Percentiles rank a stretch among this genome's conserved stretches.
These are phyloP conservation scores for Fusarium ramigenum DNA, from an alignment of 2,329 filamentous ascomycete species.

Conservation along the genomic window DNA sequence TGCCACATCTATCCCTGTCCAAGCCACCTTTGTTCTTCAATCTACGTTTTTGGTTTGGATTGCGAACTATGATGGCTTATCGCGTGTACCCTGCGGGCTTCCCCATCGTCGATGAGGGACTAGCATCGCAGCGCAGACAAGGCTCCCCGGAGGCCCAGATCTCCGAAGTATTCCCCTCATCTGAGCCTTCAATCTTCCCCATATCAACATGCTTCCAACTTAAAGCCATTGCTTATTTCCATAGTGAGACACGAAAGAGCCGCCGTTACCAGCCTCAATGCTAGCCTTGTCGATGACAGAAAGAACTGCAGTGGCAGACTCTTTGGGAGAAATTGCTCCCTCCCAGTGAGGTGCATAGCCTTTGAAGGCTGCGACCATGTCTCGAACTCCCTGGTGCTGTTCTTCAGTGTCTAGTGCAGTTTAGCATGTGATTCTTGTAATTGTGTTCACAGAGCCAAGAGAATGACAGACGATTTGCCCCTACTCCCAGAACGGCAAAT, in stretches of 20 bases:
- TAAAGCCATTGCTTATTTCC: conserved; percentile 64
- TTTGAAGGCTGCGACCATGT: conserved; percentile 44
- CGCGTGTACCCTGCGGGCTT: neutral
- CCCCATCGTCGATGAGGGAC: too few species aligned
- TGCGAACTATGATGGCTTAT: neutral
- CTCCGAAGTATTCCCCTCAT: neutral
- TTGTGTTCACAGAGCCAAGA: neutral
- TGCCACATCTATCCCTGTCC: neutral
- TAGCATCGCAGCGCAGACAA: neutral
- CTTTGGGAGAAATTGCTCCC: conserved; percentile 46
- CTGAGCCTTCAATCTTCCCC: fast-evolving
- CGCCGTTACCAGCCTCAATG: conserved; percentile 57
- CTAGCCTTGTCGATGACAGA: conserved; percentile 45
- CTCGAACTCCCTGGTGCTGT: conserved; percentile 34
- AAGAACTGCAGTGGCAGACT: conserved; percentile 48
- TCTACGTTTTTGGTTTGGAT: neutral
- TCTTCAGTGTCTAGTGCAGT: conserved; percentile 35
- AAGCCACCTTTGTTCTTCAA: neutral
- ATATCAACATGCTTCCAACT: neutral
- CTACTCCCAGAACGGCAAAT: fast-evolving
- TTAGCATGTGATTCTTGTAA: neutral
- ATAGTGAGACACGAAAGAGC: conserved; percentile 63
- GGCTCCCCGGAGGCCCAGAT: neutral
- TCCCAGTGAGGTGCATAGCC: conserved; percentile 53
- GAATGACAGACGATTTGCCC: fast-evolving